Evolutionary conservation across 2,329 filamentous ascomycete species (phyloP).

Genomic region (Sclerotinia spermophila): DNA sequence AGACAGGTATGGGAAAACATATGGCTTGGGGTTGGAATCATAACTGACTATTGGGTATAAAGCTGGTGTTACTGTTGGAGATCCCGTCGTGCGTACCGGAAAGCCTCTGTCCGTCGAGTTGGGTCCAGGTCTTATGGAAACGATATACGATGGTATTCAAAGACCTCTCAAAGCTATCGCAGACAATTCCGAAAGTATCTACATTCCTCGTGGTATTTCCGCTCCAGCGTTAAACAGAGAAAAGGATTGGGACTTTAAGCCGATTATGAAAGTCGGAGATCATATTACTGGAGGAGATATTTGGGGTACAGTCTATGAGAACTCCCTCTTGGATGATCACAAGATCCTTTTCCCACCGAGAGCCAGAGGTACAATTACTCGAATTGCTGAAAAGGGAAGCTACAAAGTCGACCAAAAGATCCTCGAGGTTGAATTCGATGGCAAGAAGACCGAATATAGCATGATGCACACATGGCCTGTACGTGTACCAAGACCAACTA

Average conservation of each 20-base stretch:
- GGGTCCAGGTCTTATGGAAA: conserved; percentile 94
- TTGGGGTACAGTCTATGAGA: conserved; percentile 92
- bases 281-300: conserved; percentile 96
- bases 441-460: conserved; percentile 86
- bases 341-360: conserved; percentile 89
- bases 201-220: conserved; percentile 92
- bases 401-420: conserved; percentile 95
- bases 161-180: conserved; percentile 86
- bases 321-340: conserved; percentile 90
- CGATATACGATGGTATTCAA: conserved; percentile 99
- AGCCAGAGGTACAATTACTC: conserved; percentile 86
- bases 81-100: conserved; percentile 84
- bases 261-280: conserved; percentile 88
- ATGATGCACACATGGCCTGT: conserved; percentile 99
- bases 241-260: conserved; percentile 96
- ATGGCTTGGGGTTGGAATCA: neutral
- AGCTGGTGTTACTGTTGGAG: conserved; percentile 94
- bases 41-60: conserved; percentile 16
- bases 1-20: conserved; percentile 67
- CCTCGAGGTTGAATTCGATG: conserved; percentile 94
- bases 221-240: conserved; percentile 82
- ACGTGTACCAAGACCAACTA: conserved; percentile 87
- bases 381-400: conserved; percentile 81
- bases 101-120: conserved; percentile 98
- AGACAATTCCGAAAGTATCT: conserved; percentile 77